A percentile compares a stretch with the other conserved stretches of the same genome.
phyloP scores from a whole-genome alignment of 1,284 basidiomycete species.

The Melampsora abietis-canadensis region DNA sequence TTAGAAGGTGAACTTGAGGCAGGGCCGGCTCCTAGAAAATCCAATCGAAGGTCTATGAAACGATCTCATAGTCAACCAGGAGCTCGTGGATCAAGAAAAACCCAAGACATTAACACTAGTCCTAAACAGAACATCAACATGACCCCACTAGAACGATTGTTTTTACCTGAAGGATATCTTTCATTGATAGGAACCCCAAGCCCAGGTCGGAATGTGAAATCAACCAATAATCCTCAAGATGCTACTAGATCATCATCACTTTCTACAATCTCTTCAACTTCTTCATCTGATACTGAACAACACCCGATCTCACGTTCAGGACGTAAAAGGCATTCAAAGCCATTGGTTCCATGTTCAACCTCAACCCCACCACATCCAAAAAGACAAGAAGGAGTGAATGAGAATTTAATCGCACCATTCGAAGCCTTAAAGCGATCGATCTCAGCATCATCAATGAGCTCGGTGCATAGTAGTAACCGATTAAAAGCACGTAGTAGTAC shows the following conservation, averaged over 20 bases:
- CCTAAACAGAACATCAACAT: not conserved
- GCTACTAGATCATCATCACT: not conserved
- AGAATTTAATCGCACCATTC: not conserved
- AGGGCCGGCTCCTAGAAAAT: not conserved
- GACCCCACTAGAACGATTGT: constrained; percentile 35
- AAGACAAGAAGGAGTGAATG: constrained; percentile 1
- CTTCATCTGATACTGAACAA: not conserved
- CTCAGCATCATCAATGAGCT: not conserved
- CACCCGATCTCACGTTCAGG: not conserved
- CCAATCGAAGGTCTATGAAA: not conserved
- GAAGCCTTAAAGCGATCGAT: not conserved
- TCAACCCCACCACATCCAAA: not conserved
- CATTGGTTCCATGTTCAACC: not conserved
- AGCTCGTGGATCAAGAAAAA: not conserved
- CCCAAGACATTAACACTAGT: not conserved
- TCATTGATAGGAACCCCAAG: not conserved
- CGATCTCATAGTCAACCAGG: constrained; percentile 17
- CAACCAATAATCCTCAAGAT: too few species aligned
- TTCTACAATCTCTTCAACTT: not conserved
- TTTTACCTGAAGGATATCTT: constrained; percentile 22
- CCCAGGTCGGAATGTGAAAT: not conserved
- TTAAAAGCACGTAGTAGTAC: not conserved
- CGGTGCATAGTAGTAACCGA: not conserved
- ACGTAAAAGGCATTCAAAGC: not conserved
- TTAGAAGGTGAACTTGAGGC: constrained; percentile 4